Evolutionary conservation across 306 rosid genomes (phyloP).

Genomic region (Ziziphus jujuba): DNA sequence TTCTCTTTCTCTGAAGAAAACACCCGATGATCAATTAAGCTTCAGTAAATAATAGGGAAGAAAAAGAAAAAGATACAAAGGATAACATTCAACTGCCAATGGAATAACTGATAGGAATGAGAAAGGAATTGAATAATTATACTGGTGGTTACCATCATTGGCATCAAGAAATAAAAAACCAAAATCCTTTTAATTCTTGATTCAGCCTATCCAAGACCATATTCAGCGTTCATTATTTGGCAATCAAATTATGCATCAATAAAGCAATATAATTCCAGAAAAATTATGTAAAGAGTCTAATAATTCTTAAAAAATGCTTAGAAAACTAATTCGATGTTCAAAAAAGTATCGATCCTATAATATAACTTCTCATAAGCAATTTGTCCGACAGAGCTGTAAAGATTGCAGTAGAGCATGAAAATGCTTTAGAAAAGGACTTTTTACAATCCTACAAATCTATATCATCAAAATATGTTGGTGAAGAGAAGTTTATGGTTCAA

Average conservation of each 20-base stretch:
- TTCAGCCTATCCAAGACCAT: too few relatives aligned
- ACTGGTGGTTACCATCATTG: not conserved
- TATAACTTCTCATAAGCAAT: not conserved
- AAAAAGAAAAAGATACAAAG: not conserved
- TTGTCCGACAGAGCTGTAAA: not conserved
- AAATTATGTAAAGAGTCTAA: too few relatives aligned
- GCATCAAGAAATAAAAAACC: not conserved
- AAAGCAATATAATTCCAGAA: too few relatives aligned
- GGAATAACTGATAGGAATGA: not conserved
- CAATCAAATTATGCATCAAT: too few relatives aligned
- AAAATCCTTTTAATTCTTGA: too few relatives aligned
- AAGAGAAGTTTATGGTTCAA: too few relatives aligned
- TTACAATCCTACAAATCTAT: not conserved
- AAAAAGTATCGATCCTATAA: too few relatives aligned
- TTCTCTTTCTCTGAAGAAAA: slow-evolving; percentile 47
- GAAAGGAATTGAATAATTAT: not conserved
- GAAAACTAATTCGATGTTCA: too few relatives aligned
- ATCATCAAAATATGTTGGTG: too few relatives aligned
- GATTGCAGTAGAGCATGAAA: not conserved
- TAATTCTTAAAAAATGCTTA: too few relatives aligned
- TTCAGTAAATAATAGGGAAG: not conserved
- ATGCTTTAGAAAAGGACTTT: not conserved
- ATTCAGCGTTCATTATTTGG: too few relatives aligned
- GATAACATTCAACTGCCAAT: not conserved
- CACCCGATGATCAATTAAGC: slow-evolving; percentile 18